Evolutionary conservation across 139 green algal species (phyloP), one percentile per base, ranked within the genome.

Genomic region (Asterochloris erici): DNA sequence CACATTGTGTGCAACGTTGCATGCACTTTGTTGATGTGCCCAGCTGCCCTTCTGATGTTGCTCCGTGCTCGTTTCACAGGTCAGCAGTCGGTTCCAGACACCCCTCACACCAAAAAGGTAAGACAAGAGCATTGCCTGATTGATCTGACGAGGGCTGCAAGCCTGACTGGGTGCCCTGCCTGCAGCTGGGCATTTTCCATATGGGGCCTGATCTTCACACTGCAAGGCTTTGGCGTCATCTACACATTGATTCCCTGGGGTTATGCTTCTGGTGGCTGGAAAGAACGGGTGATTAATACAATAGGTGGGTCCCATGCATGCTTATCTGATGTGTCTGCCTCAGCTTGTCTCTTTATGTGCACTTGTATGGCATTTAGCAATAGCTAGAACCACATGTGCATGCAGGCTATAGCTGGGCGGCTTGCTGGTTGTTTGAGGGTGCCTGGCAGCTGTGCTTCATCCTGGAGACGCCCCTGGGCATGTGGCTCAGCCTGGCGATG

Each of bases 191-290:
- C 90, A 0, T 92, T 92, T 74, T 82, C 79, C 24, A 94, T 95
- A 14, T 95, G 91, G 91, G 89, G 89, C 21, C 0, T 94, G 0
- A 95, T 95, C 19, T 95, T 92, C 63, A 19, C 74, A 9, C 79
- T 95, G 21, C 82, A 95, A 62, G 90, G 89, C 0, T 38, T 87
- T 9, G 89, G 86, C 11, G 82, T 84, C 0, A 77, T 95, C 13
- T 90, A 89, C 60, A 81, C 87, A 62, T 19, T 80, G 6, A 15
- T 91, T 1, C 82, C 84, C 14, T 12, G 81, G 0, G 87, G 82
- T 0, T 90, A 90, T 24, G 66, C 79, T 19, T 19, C 66, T 0
- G 79, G 82, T 15, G 82, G 84, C 14, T 81, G 66, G 63, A 90
- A 88, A 79, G 60, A 79, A 29, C 23, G 83, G 9, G 84, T 84